Base-by-base conservation (phyloP, 2,329 filamentous ascomycete species). In the Aulographum hederae region DNA sequence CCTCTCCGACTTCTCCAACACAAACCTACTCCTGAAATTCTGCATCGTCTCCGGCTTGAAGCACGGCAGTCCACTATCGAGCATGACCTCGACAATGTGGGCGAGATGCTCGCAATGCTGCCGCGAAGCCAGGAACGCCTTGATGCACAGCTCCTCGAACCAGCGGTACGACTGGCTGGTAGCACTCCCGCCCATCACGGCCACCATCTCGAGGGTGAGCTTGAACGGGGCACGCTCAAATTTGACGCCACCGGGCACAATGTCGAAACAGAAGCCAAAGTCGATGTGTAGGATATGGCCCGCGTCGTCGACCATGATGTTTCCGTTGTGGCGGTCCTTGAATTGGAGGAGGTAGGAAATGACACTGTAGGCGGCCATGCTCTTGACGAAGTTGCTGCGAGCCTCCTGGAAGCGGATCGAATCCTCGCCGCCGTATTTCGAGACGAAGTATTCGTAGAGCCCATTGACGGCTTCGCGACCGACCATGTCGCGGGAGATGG, bases 161-260 rank as follows among this genome's bases (percentile, higher is more conserved):
- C 81, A 89, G 41, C 76, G 76, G 63, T 92, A 99, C 11, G 82
- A 65, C 53, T 95, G 86, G 32, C 85, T 79, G 26, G 78, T 73
- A 3, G 73, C 77, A 33, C 52, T 46, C 30, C 85, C 85, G 32
- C 89, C 86, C 86, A 99, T 95, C 44, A 99, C 89, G n/a, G 85
- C 81, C 37, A 98, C 69, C 91, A 98, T 98, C 52, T 99, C 89
- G 5, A 73, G 69, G 1, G 89, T 98, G 33, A 99, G 71, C 58
- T 99, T 99, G 67, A 99, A 99, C 0, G 89, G 89, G 0, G 89
- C 89, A 16, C 89, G 78, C 61, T 99, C 89, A 49, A 99, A 99
- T 44, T 85, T 86, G 47, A 98, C 84, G 37, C 91, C 89, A 30
- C 89, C 89, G 0, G 89, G 89, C 2, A 85, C 89, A 43, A 98